A percentile compares a stretch with the other conserved stretches of the same genome.
Conservation (phyloP, 495 filamentous ascomycete genomes). For the Xylaria cubensis region DNA sequence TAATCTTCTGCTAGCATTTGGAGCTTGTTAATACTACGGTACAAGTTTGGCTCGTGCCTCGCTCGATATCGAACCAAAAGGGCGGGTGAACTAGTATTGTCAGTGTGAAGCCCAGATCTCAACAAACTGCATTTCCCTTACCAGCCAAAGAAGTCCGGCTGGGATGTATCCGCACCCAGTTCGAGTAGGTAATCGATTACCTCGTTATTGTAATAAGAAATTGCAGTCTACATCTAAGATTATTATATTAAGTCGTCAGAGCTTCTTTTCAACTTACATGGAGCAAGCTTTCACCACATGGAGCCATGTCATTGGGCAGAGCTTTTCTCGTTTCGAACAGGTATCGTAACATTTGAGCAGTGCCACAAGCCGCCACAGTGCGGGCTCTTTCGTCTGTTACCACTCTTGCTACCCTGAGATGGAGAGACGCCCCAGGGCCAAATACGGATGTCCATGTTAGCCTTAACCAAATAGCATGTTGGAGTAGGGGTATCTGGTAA, state of each 20-base stretch:
- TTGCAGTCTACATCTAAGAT: neutral
- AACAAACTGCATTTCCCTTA: neutral
- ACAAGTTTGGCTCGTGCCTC: neutral
- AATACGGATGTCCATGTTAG: neutral
- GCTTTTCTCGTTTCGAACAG: neutral
- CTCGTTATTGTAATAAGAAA: neutral
- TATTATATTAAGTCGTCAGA: neutral
- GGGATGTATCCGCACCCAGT: neutral
- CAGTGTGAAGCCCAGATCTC: neutral
- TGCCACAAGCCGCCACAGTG: neutral
- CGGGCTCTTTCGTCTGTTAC: neutral
- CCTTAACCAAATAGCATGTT: neutral
- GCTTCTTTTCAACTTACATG: neutral
- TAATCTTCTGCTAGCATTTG: neutral
- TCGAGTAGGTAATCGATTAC: conserved; percentile 8
- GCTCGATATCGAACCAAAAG: neutral
- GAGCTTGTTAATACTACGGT: neutral
- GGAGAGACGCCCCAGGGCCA: conserved; percentile 5
- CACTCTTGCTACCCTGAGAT: neutral
- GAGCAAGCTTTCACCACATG: neutral
- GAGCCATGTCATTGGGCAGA: neutral
- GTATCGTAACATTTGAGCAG: neutral
- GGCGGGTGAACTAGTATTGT: neutral
- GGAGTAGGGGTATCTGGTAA: neutral
- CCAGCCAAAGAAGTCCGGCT: neutral